Conservation (phyloP, 73 alveolate genomes). For the Paramecium pentaurelia region DNA sequence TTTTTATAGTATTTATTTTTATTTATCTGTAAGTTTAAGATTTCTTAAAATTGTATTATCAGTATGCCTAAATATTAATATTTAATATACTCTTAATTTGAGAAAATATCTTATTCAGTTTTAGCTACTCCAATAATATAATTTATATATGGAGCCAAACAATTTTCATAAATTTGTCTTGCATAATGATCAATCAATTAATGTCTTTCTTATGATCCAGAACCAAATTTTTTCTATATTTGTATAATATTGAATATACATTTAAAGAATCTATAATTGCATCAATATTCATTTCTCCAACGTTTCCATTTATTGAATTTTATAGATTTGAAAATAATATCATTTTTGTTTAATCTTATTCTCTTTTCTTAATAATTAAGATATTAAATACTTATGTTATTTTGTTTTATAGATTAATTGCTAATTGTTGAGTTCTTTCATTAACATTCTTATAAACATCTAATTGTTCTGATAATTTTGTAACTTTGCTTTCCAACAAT, state of each 20-base stretch:
- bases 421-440: constrained; percentile 6
- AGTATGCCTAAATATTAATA: neutral
- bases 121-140: constrained; percentile 4
- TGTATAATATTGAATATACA: neutral
- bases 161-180: constrained; percentile 40
- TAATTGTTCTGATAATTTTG: constrained; percentile 26
- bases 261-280: constrained; percentile 52
- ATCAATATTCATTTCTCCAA: constrained; percentile 51
- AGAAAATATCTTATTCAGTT: neutral
- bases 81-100: neutral
- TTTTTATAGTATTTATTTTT: neutral
- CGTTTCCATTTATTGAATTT: constrained; percentile 44
- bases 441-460: constrained; percentile 33
- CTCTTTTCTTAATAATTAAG: constrained; percentile 40
- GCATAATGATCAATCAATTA: constrained; percentile 26
- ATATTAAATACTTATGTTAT: neutral
- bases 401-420: neutral
- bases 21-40: constrained; percentile 1
- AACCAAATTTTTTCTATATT: constrained; percentile 31
- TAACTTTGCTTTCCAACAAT: constrained; percentile 64
- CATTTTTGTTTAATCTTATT: constrained; percentile 15
- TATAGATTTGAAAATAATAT: constrained; percentile 44
- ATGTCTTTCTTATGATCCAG: constrained; percentile 18
- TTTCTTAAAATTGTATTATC: neutral
- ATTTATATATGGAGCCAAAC: constrained; percentile 26